Conservation (phyloP, 139 green algal species). For the Chara braunii region DNA sequence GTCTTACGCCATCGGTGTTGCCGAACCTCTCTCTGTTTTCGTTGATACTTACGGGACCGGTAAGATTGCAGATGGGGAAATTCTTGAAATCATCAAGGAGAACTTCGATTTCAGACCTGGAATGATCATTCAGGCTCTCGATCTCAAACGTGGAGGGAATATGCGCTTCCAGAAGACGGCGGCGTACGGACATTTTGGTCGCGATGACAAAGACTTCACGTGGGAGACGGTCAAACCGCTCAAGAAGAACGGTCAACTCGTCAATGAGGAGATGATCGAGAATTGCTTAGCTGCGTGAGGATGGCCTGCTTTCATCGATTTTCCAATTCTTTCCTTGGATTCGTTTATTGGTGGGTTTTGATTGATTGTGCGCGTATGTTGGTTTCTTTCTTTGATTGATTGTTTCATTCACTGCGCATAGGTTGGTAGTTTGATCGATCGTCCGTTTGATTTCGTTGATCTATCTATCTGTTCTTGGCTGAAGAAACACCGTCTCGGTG, state of each 20-base stretch:
- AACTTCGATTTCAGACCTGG: slow-evolving; percentile 92
- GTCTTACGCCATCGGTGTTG: slow-evolving; percentile 94
- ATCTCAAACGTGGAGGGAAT: too few species aligned
- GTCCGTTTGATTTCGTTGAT: too few species aligned
- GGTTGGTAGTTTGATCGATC: too few species aligned
- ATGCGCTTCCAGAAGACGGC: slow-evolving; percentile 90
- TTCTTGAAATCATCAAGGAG: slow-evolving; percentile 77
- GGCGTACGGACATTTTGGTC: slow-evolving; percentile 77
- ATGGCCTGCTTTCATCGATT: too few species aligned
- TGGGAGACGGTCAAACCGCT: too few species aligned
- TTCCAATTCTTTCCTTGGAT: too few species aligned
- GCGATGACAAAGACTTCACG: slow-evolving; percentile 78
- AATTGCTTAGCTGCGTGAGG: too few species aligned
- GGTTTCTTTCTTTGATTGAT: slow-evolving; percentile 86
- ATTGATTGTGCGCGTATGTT: slow-evolving; percentile 99
- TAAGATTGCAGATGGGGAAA: slow-evolving; percentile 76
- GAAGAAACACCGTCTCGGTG: too few species aligned
- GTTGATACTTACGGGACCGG: slow-evolving; percentile 96
- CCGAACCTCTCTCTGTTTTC: slow-evolving; percentile 91
- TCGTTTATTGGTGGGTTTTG: slow-evolving; percentile 99
- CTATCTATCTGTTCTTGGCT: too few species aligned
- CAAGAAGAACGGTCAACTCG: too few species aligned
- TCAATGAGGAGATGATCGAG: too few species aligned
- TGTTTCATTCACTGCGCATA: too few species aligned
- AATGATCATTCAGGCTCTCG: slow-evolving; percentile 80